Percentiles rank a stretch among this genome's conserved stretches.
Evolutionary conservation across 345 rosid genomes (phyloP).

Genomic region (Kernera saxatilis): DNA sequence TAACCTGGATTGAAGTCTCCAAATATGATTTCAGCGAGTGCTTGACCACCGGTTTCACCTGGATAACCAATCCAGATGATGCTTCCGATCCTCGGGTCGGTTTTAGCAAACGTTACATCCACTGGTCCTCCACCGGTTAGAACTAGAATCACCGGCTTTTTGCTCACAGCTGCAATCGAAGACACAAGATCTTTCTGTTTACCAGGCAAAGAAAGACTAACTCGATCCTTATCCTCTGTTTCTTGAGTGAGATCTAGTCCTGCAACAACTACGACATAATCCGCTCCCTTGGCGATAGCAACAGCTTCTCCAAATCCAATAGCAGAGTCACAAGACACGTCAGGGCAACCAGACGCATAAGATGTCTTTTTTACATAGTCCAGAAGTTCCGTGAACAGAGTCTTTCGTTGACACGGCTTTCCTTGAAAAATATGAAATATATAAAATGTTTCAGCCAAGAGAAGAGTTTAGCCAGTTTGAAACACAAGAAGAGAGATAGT

Average conservation of each 20-base stretch:
- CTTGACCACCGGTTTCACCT: slow-evolving; percentile 86
- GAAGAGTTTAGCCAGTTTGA: background rate
- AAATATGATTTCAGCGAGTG: slow-evolving; percentile 74
- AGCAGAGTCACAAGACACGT: slow-evolving; percentile 54
- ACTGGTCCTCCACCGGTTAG: slow-evolving; percentile 95
- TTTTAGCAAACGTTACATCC: slow-evolving; percentile 73
- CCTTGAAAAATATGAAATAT: slow-evolving; percentile 38
- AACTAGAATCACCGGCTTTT: slow-evolving; percentile 71
- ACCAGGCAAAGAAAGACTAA: slow-evolving; percentile 87
- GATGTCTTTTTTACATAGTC: slow-evolving; percentile 39
- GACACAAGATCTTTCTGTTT: slow-evolving; percentile 64
- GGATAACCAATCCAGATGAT: slow-evolving; percentile 93
- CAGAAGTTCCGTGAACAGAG: slow-evolving; percentile 52
- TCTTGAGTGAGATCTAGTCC: slow-evolving; percentile 88
- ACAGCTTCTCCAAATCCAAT: slow-evolving; percentile 54
- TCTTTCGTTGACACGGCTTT: slow-evolving; percentile 60
- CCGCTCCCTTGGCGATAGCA: slow-evolving; percentile 48
- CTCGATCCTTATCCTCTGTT: slow-evolving; percentile 79
- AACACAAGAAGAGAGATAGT: background rate
- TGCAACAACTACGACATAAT: slow-evolving; percentile 58
- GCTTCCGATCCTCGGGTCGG: slow-evolving; percentile 52
- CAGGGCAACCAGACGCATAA: slow-evolving; percentile 57
- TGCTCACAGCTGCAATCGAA: slow-evolving; percentile 55
- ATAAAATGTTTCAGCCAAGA: background rate
- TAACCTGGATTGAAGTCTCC: slow-evolving; percentile 87